These are phyloP conservation scores for Oryza nivara DNA, from an alignment of 176 grass and related monocot species.

Conservation along the genomic window DNA sequence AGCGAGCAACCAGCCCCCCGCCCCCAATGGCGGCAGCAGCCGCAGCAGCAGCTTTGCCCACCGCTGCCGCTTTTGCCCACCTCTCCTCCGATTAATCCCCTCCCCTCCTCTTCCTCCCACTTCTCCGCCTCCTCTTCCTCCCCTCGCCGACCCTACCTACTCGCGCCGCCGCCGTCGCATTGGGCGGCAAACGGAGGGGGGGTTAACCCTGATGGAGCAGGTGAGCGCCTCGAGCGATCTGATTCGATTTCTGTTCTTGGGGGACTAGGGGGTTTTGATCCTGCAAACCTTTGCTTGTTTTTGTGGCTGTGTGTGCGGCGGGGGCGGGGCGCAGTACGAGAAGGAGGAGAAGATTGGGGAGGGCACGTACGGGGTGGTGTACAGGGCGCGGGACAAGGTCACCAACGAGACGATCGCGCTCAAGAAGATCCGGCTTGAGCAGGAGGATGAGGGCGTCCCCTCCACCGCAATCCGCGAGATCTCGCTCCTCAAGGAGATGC, in stretches of 20 bases:
- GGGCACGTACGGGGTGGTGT: conserved; percentile 97
- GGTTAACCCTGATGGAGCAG: conserved; percentile 65
- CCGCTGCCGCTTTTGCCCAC: conserved; percentile 37
- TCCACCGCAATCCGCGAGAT: conserved; percentile 97
- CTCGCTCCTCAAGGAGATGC: conserved; percentile 97
- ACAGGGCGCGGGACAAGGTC: conserved; percentile 73
- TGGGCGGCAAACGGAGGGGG: conserved; percentile 3
- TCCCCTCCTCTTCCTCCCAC: conserved; percentile 1
- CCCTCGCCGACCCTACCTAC: background rate
- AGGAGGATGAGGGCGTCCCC: conserved; percentile 93
- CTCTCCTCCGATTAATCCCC: conserved; percentile 28
- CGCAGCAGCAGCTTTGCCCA: conserved; percentile 36
- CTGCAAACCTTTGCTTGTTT: background rate
- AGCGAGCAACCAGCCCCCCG: conserved; percentile 16
- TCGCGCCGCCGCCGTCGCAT: conserved; percentile 22
- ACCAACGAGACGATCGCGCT: conserved; percentile 96
- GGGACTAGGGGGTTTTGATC: background rate
- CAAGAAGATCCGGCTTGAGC: conserved; percentile 98
- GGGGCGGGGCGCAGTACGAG: conserved; percentile 63
- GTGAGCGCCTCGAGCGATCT: conserved; percentile 50
- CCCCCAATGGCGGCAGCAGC: conserved; percentile 43
- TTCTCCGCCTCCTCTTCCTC: background rate
- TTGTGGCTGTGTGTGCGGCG: background rate
- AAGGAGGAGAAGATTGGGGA: conserved; percentile 97
- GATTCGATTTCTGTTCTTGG: background rate